A percentile compares a stretch with the other conserved stretches of the same genome.
These are phyloP conservation scores for Aspergillus piperis DNA, from an alignment of 2,329 filamentous ascomycete genomes.

Conservation along the genomic window DNA sequence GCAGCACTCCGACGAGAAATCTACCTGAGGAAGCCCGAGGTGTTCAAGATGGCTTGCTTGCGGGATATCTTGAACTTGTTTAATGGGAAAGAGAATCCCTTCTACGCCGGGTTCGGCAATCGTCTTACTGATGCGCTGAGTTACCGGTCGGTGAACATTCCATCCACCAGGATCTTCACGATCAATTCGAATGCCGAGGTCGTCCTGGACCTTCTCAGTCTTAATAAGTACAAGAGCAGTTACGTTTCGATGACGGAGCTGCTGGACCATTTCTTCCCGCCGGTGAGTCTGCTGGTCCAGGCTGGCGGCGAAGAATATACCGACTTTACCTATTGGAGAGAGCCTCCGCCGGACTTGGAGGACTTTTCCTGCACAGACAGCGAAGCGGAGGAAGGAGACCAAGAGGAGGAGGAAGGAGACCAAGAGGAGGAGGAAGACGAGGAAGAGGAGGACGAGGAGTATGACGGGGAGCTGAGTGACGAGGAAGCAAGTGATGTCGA, in stretches of 20 bases:
- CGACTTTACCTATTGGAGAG: slow-evolving; percentile 96
- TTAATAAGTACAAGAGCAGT: slow-evolving; percentile 94
- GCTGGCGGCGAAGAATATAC: slow-evolving; percentile 93
- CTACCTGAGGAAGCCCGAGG: slow-evolving; percentile 92
- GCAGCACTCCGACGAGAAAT: slow-evolving; percentile 88
- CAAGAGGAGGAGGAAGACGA: slow-evolving; percentile 54
- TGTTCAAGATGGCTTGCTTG: slow-evolving; percentile 99
- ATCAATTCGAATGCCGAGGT: slow-evolving; percentile 99
- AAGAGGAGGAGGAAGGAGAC: slow-evolving; percentile 50
- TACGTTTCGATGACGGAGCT: slow-evolving; percentile 97
- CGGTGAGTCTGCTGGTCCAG: slow-evolving; percentile 81
- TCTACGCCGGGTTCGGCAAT: slow-evolving; percentile 97
- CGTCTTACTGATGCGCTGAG: slow-evolving; percentile 93
- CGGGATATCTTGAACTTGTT: slow-evolving; percentile 92
- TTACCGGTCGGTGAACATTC: slow-evolving; percentile 94
- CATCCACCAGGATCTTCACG: slow-evolving; percentile 90
- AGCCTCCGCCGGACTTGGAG: slow-evolving; percentile 77
- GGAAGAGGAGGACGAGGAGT: slow-evolving; percentile 43
- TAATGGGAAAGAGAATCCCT: slow-evolving; percentile 73
- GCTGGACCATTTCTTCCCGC: slow-evolving; percentile 97
- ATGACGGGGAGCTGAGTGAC: slow-evolving; percentile 49
- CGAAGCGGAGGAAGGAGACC: slow-evolving; percentile 49
- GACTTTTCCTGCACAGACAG: slow-evolving; percentile 86
- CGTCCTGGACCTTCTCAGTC: slow-evolving; percentile 80
- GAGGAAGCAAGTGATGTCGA: slow-evolving; percentile 54